Evolutionary conservation across 371 early-diverging fungal genomes (phyloP).

Genomic region (Phascolomyces articulosus): DNA sequence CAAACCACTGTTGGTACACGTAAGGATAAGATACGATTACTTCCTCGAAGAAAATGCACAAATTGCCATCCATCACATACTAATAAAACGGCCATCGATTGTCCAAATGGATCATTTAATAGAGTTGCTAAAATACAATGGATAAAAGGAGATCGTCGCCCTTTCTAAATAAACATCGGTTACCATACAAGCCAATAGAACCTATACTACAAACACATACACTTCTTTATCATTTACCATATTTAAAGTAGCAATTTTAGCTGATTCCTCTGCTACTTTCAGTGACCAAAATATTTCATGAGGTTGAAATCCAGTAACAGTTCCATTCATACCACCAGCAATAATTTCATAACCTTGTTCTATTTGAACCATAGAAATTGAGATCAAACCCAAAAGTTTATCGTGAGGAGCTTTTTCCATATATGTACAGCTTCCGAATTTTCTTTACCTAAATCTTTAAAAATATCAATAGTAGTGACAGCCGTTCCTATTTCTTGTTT

Average conservation of each 20-base stretch:
- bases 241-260: constrained; percentile 24
- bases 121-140: constrained; percentile 38
- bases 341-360: constrained; percentile 50
- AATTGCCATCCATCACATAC: constrained; percentile 50
- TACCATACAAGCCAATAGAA: too few species aligned
- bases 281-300: constrained; percentile 48
- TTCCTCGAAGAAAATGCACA: constrained; percentile 43
- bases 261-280: constrained; percentile 43
- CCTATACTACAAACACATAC: too few species aligned
- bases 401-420: too few species aligned
- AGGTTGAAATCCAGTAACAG: constrained; percentile 46
- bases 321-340: constrained; percentile 48
- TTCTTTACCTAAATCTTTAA: constrained; percentile 33
- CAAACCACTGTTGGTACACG: constrained; percentile 34
- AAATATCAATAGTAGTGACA: constrained; percentile 39
- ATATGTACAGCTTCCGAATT: neutral
- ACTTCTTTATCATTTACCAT: too few species aligned
- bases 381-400: too few species aligned
- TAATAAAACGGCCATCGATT: constrained; percentile 37
- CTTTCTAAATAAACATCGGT: too few species aligned
- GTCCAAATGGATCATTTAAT: constrained; percentile 37
- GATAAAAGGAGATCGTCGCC: constrained; percentile 33
- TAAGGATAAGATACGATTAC: constrained; percentile 30
- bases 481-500: constrained; percentile 42
- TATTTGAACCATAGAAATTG: too few species aligned